Percentiles rank a stretch among this genome's conserved stretches.
These are phyloP conservation scores for Candida stauntonica DNA, from an alignment of 805 yeast genomes.

Conservation along the genomic window DNA sequence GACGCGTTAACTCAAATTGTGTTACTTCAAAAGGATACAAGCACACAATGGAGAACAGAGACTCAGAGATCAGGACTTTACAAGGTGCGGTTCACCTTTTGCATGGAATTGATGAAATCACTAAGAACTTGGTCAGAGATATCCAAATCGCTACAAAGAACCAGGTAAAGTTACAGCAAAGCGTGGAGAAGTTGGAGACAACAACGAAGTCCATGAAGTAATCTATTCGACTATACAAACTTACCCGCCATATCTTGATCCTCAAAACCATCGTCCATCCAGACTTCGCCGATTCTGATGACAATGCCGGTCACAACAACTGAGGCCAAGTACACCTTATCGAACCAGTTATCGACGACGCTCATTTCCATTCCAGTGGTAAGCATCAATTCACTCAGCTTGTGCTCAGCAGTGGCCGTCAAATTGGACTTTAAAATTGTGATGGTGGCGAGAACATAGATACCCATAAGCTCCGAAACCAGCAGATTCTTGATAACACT, in stretches of 20 bases:
- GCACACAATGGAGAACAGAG: not conserved
- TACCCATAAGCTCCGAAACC: constrained; percentile 35
- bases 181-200: not conserved
- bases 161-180: constrained; percentile 1
- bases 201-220: constrained; percentile 1
- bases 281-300: constrained; percentile 20
- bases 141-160: constrained; percentile 5
- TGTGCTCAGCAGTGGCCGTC: constrained; percentile 30
- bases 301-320: constrained; percentile 28
- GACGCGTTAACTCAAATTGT: too few species aligned
- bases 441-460: constrained; percentile 36
- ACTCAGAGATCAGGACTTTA: constrained; percentile 10
- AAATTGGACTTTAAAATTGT: constrained; percentile 37
- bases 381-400: constrained; percentile 30
- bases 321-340: constrained; percentile 32
- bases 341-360: constrained; percentile 38
- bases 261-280: constrained; percentile 24
- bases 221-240: constrained; percentile 2
- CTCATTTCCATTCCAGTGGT: constrained; percentile 16
- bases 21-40: too few species aligned
- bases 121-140: constrained; percentile 8
- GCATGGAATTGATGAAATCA: constrained; percentile 7
- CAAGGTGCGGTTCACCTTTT: constrained; percentile 6
- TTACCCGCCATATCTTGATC: constrained; percentile 11
- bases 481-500: constrained; percentile 37